phyloP scores from a whole-genome alignment of 139 green algal species.

The Closterium sp. region DNA sequence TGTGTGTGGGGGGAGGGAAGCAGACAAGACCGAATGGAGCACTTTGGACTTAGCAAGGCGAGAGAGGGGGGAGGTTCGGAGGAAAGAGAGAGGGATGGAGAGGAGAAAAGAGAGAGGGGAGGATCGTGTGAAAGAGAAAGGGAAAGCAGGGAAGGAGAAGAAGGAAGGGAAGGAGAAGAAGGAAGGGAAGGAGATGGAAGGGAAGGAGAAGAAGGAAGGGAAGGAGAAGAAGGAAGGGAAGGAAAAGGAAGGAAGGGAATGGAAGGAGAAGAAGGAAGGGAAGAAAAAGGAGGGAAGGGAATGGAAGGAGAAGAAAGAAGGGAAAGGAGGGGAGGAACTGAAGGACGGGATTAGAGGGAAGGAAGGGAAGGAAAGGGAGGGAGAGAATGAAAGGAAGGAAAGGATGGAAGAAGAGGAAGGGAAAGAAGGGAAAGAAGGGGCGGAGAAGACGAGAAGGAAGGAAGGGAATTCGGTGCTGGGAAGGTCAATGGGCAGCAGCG shows the following conservation, averaged over 20 bases:
- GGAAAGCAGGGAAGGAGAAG: background rate
- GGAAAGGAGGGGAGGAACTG: background rate
- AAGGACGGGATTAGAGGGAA: background rate
- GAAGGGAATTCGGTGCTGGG: background rate
- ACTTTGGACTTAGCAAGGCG: background rate
- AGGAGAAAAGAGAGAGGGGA: background rate
- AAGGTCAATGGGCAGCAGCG: background rate
- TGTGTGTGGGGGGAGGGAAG: background rate
- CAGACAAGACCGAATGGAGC: background rate
- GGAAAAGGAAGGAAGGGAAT: background rate
- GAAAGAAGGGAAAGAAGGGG: too few relatives aligned
- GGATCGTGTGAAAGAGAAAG: background rate
- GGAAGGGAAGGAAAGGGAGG: background rate
- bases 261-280: background rate
- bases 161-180: background rate
- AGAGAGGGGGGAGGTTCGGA: background rate
- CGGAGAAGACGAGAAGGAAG: background rate
- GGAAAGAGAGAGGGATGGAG: background rate
- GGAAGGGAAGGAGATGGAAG: background rate
- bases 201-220: background rate
- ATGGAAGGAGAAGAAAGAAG: background rate
- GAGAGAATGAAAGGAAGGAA: background rate
- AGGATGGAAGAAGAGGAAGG: too few relatives aligned
- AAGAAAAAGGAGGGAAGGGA: too few relatives aligned
- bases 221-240: background rate